Conservation (phyloP, 78 protist species). For the Dictyostelium firmibasis region DNA sequence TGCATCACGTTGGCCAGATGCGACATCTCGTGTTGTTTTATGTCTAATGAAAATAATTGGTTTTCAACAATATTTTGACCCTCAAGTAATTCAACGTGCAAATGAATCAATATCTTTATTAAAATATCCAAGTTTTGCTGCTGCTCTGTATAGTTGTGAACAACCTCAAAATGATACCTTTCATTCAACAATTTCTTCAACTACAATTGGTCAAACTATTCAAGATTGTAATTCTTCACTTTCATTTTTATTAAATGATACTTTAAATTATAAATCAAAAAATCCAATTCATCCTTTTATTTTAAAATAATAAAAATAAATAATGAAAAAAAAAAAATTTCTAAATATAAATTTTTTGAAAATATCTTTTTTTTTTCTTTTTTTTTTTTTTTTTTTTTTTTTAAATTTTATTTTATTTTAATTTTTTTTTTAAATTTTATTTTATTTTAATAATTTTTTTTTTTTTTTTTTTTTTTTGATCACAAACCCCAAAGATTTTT, state of each 20-base stretch:
- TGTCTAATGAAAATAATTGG: constrained; percentile 65
- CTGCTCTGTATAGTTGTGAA: constrained; percentile 34
- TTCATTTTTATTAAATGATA: constrained; percentile 46
- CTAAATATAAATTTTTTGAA: too few species aligned
- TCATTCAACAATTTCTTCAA: neutral
- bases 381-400: too few species aligned
- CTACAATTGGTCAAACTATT: constrained; percentile 1
- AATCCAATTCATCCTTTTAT: constrained; percentile 21
- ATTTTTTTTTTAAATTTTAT: neutral
- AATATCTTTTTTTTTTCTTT: too few species aligned
- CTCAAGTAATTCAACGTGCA: constrained; percentile 69
- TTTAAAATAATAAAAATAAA: constrained; percentile 4
- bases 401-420: neutral
- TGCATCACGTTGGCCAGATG: constrained; percentile 77
- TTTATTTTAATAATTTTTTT: neutral
- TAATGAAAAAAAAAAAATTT: too few species aligned
- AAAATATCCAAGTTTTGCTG: constrained; percentile 63
- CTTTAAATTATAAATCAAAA: neutral
- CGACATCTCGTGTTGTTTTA: constrained; percentile 58
- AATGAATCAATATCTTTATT: constrained; percentile 67
- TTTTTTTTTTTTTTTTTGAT: neutral
- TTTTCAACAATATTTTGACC: constrained; percentile 72
- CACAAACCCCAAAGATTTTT: neutral
- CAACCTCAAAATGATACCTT: neutral
- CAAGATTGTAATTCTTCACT: constrained; percentile 53